phyloP scores from a whole-genome alignment of 257 asterid genomes.

The Eucommia ulmoides region DNA sequence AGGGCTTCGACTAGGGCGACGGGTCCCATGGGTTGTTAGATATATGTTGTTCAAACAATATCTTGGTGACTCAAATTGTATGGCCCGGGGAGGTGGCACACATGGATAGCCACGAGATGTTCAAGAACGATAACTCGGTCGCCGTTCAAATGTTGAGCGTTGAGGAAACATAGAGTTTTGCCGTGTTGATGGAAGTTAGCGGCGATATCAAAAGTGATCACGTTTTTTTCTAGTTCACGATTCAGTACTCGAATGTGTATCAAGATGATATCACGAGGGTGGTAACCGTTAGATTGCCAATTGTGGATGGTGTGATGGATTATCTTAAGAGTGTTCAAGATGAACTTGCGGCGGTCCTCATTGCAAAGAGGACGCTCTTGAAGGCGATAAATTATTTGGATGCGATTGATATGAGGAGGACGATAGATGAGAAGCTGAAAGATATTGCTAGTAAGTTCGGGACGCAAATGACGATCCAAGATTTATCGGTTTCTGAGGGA shows the following conservation, averaged over 20 bases:
- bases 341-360: constrained; percentile 87
- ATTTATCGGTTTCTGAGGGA: constrained; percentile 76
- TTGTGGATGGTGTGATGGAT: constrained; percentile 72
- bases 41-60: constrained; percentile 80
- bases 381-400: constrained; percentile 53
- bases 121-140: constrained; percentile 51
- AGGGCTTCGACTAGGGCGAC: constrained; percentile 85
- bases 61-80: constrained; percentile 68
- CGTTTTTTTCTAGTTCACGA: constrained; percentile 68
- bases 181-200: constrained; percentile 59
- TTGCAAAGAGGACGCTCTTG: constrained; percentile 70
- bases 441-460: constrained; percentile 74
- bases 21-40: constrained; percentile 85
- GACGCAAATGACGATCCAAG: constrained; percentile 70
- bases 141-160: constrained; percentile 72
- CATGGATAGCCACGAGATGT: constrained; percentile 48
- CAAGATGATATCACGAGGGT: constrained; percentile 91
- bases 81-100: constrained; percentile 96
- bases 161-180: constrained; percentile 84
- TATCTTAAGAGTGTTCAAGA: constrained; percentile 85
- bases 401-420: constrained; percentile 61
- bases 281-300: constrained; percentile 66
- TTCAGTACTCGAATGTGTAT: constrained; percentile 62
- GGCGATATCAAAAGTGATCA: constrained; percentile 81
- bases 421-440: constrained; percentile 79